A percentile compares a stretch with the other conserved stretches of the same genome.
phyloP scores from a whole-genome alignment of 208 protist species.

The Kentomonas sorsogonicus region DNA sequence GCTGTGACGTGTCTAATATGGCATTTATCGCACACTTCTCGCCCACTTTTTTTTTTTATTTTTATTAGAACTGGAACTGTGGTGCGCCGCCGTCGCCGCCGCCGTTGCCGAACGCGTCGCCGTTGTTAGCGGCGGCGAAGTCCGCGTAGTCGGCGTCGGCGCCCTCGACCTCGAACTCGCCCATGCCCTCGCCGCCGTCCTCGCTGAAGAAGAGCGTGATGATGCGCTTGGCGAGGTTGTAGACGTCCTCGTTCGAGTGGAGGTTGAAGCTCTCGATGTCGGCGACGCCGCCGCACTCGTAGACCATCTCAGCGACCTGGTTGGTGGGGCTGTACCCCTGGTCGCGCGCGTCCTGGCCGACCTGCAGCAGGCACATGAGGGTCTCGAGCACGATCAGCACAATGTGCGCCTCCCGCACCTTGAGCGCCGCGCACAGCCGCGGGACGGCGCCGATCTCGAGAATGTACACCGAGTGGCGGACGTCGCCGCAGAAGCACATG shows the following conservation, averaged over 20 bases:
- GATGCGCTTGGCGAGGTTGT: constrained; percentile 90
- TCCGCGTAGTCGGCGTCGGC: background rate
- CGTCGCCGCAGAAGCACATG: constrained; percentile 87
- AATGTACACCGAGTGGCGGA: constrained; percentile 89
- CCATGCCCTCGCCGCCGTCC: constrained; percentile 33
- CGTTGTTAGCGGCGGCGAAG: too few relatives aligned
- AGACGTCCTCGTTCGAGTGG: constrained; percentile 94
- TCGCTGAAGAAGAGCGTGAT: constrained; percentile 87
- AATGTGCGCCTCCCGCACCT: constrained; percentile 85
- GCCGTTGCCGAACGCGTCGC: too few relatives aligned
- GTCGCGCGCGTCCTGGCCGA: constrained; percentile 52
- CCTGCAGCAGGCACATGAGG: constrained; percentile 93
- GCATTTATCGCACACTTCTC: too few relatives aligned
- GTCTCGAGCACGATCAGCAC: constrained; percentile 94
- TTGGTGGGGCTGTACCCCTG: constrained; percentile 39
- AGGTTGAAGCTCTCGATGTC: constrained; percentile 93
- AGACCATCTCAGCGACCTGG: constrained; percentile 70
- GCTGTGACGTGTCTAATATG: too few relatives aligned
- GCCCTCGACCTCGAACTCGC: constrained; percentile 12
- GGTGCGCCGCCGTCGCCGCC: too few relatives aligned
- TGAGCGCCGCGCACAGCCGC: constrained; percentile 92
- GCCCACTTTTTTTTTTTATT: too few relatives aligned
- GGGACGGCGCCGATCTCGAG: constrained; percentile 86
- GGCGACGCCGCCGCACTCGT: constrained; percentile 92
- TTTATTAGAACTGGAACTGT: too few relatives aligned